A percentile compares a stretch with the other conserved stretches of the same genome.
Evolutionary conservation across 768 basidiomycete species (phyloP).

Genomic region (Lentinus brumalis): DNA sequence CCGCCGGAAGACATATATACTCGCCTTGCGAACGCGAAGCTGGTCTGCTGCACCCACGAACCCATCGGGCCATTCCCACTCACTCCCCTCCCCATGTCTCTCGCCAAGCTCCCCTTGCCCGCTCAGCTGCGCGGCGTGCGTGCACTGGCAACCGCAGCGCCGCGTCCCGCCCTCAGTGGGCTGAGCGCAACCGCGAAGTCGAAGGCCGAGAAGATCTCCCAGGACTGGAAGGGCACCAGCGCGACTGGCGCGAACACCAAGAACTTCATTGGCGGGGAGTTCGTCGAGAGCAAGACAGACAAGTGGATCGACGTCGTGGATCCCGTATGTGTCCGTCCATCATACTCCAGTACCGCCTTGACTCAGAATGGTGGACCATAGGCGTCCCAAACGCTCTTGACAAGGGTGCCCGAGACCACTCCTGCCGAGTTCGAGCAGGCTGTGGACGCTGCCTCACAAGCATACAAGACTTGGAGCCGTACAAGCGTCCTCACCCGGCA

Average conservation of each 20-base stretch:
- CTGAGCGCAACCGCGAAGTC: slow-evolving; percentile 57
- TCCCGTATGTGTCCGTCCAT: slow-evolving; percentile 58
- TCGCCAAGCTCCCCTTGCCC: slow-evolving; percentile 18
- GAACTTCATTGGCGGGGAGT: slow-evolving; percentile 91
- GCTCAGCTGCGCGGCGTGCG: slow-evolving; percentile 20
- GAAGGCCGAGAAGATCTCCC: slow-evolving; percentile 69
- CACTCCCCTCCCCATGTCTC: slow-evolving; percentile 7
- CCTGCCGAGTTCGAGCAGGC: slow-evolving; percentile 79
- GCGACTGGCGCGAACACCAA: slow-evolving; percentile 86
- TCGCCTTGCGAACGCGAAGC: not conserved
- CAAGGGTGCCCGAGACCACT: slow-evolving; percentile 89
- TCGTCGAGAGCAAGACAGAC: slow-evolving; percentile 74
- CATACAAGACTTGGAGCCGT: slow-evolving; percentile 87
- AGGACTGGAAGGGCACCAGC: slow-evolving; percentile 85
- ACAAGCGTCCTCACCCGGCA: slow-evolving; percentile 87
- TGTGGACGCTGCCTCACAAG: slow-evolving; percentile 78
- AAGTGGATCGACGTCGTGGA: slow-evolving; percentile 89
- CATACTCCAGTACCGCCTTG: not conserved
- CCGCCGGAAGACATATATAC: not conserved
- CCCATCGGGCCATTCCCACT: not conserved
- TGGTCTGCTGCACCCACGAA: not conserved
- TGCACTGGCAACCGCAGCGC: slow-evolving; percentile 27
- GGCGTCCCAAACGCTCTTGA: slow-evolving; percentile 90
- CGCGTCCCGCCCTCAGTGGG: slow-evolving; percentile 39
- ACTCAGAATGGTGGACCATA: slow-evolving; percentile 30